Percentiles rank a stretch among this genome's conserved stretches.
These are phyloP conservation scores for Taiozyma onychis DNA, from an alignment of 1,139 yeast species.

Conservation along the genomic window DNA sequence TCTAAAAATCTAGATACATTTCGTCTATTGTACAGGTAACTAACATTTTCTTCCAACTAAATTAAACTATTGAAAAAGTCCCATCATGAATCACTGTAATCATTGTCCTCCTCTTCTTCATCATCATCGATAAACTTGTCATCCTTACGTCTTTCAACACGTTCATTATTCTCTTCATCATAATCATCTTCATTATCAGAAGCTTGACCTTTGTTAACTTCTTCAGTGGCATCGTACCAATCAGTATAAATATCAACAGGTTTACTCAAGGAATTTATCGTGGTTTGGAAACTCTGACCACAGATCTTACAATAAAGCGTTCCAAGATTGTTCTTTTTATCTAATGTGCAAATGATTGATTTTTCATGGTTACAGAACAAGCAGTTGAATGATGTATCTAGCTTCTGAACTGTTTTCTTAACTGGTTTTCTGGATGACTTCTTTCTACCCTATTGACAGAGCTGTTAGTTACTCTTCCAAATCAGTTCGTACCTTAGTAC, in stretches of 20 bases:
- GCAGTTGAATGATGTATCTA: conserved; percentile 86
- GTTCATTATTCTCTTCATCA: conserved; percentile 22
- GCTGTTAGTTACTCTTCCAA: neutral
- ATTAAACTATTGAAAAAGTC: neutral
- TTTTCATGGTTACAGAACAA: conserved; percentile 94
- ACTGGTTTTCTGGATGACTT: conserved; percentile 80
- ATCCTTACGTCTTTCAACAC: conserved; percentile 14
- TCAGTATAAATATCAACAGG: conserved; percentile 96
- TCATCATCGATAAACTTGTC: conserved; percentile 23
- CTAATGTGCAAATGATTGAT: conserved; percentile 82
- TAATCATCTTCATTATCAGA: conserved; percentile 26
- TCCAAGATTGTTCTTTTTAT: conserved; percentile 83
- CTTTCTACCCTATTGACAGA: conserved; percentile 71
- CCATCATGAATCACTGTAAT: conserved; percentile 18
- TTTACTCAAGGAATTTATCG: conserved; percentile 55
- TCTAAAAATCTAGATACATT: neutral
- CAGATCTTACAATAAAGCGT: conserved; percentile 86
- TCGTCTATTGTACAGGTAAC: neutral
- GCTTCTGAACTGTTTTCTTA: conserved; percentile 69
- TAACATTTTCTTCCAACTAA: neutral
- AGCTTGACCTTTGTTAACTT: conserved; percentile 63
- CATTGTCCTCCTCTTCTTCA: conserved; percentile 29
- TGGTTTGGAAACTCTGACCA: conserved; percentile 89
- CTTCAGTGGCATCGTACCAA: conserved; percentile 99
- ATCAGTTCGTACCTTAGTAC: too few species aligned